Evolutionary conservation across 139 green algal genomes (phyloP), one percentile per base, ranked within the genome.

Genomic region (Chlamydomonas sp.): DNA sequence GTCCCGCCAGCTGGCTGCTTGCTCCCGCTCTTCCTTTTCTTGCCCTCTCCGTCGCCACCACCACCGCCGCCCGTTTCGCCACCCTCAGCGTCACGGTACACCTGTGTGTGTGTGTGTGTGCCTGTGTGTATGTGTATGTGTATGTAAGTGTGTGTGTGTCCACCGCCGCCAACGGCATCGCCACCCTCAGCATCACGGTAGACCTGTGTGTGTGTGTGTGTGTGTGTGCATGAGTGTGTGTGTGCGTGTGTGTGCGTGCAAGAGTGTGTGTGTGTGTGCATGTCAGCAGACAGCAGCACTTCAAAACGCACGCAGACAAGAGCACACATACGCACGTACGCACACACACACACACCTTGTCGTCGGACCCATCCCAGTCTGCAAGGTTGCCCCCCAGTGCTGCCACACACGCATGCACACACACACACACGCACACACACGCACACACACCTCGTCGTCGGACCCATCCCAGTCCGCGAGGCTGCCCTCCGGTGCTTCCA

Each of bases 311-410:
- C n/a, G n/a, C n/a, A n/a, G n/a, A n/a, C n/a, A n/a, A n/a, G n/a
- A n/a, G n/a, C n/a, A n/a, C n/a, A n/a, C n/a, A n/a, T n/a, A n/a
- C 8, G 31, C 30, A 60, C 29, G 3, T 22, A 2, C 4, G 2
- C 31, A 4, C 59, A 13, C 28, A 24, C 3, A 5, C 64, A 13
- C 38, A 1, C 59, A 72, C 60, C 31, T 73, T 50, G 49, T 76
- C 75, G 8, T 78, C 72, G 1, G 49, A 59, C 22, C 58, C 76
- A 16, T 69, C 37, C 38, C 74, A 43, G 24, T 69, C 43, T 20
- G 35, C 65, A 30, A 75, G 39, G 29, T 58, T 3, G 1, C 65
- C 63, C 2, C 48, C 28, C 36, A 60, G 47, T 8, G 39, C 63
- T 5, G 48, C 39, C n/a, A n/a, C n/a, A n/a, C n/a, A n/a, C n/a